Percentiles rank a stretch among this genome's conserved stretches.
These are phyloP conservation scores for Phlebopus sp. DNA, from an alignment of 1,284 basidiomycete genomes.

Conservation along the genomic window DNA sequence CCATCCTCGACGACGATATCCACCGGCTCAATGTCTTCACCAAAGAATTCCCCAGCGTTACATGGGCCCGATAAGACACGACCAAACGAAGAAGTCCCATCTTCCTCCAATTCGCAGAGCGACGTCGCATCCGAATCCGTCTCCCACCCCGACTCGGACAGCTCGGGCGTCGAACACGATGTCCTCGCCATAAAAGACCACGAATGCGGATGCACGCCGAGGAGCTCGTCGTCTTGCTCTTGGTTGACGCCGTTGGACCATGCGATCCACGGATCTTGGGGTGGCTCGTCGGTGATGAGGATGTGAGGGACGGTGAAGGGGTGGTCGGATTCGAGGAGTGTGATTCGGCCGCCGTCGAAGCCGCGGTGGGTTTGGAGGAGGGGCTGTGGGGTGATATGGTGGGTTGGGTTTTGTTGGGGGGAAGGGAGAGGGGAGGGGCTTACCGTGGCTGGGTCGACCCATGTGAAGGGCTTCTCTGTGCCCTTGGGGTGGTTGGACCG, in stretches of 20 bases:
- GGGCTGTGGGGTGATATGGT: conserved; percentile 11
- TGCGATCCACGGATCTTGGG: conserved; percentile 36
- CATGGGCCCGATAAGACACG: not conserved
- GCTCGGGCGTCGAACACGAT: too few species aligned
- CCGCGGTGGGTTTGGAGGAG: conserved; percentile 26
- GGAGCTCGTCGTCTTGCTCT: conserved; percentile 9
- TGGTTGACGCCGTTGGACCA: conserved; percentile 27
- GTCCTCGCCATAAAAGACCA: not conserved
- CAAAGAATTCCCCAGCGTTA: too few species aligned
- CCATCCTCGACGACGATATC: too few species aligned
- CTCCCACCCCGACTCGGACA: too few species aligned
- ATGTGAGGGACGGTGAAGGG: conserved; percentile 51
- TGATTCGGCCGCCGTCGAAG: conserved; percentile 24
- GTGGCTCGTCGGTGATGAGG: conserved; percentile 42
- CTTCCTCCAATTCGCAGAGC: too few species aligned
- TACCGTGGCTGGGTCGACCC: conserved; percentile 13
- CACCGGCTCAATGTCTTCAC: too few species aligned
- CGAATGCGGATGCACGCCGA: conserved; percentile 1
- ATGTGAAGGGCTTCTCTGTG: conserved; percentile 36
- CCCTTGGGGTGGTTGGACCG: not conserved
- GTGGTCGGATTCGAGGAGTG: conserved; percentile 41
- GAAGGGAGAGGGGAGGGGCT: not conserved
- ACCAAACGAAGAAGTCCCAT: not conserved
- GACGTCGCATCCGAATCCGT: too few species aligned
- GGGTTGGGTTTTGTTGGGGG: not conserved